Conservation (phyloP, 2,329 filamentous ascomycete species). For the Ceratocystis diversiconidia region DNA sequence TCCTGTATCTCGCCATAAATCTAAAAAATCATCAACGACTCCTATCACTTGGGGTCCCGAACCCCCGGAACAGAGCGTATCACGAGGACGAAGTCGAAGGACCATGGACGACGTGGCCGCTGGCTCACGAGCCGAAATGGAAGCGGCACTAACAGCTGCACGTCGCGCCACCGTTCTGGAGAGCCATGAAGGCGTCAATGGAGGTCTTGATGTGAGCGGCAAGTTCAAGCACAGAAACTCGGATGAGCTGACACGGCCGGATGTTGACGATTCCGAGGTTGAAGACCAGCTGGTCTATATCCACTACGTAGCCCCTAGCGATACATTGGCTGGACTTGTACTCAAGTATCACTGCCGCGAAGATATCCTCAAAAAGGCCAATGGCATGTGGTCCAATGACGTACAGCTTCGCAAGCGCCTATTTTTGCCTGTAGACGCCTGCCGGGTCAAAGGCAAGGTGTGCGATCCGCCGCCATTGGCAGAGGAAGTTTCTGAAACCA, state of each 20-base stretch:
- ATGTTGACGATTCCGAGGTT: slow-evolving; percentile 39
- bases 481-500: neutral
- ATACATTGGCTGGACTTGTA: slow-evolving; percentile 83
- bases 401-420: slow-evolving; percentile 73
- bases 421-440: slow-evolving; percentile 77
- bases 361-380: slow-evolving; percentile 69
- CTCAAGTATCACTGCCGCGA: slow-evolving; percentile 80
- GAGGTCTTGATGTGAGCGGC: slow-evolving; percentile 40
- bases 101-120: slow-evolving; percentile 36
- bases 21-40: slow-evolving; percentile 14
- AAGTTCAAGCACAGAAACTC: slow-evolving; percentile 52
- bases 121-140: slow-evolving; percentile 39
- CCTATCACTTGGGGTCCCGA: slow-evolving; percentile 35
- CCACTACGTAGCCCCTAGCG: slow-evolving; percentile 66
- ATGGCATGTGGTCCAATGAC: slow-evolving; percentile 89
- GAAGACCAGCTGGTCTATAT: slow-evolving; percentile 77
- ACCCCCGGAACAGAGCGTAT: slow-evolving; percentile 27
- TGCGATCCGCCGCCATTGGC: slow-evolving; percentile 38
- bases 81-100: slow-evolving; percentile 4
- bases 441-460: slow-evolving; percentile 62
- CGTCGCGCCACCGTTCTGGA: slow-evolving; percentile 46
- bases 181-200: slow-evolving; percentile 46
- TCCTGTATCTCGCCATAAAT: neutral
- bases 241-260: slow-evolving; percentile 37
- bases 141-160: slow-evolving; percentile 40